Evolutionary conservation across 1,139 yeast species (phyloP), one percentile per base, ranked within the genome.

Genomic region (Candida frijolesensis): DNA sequence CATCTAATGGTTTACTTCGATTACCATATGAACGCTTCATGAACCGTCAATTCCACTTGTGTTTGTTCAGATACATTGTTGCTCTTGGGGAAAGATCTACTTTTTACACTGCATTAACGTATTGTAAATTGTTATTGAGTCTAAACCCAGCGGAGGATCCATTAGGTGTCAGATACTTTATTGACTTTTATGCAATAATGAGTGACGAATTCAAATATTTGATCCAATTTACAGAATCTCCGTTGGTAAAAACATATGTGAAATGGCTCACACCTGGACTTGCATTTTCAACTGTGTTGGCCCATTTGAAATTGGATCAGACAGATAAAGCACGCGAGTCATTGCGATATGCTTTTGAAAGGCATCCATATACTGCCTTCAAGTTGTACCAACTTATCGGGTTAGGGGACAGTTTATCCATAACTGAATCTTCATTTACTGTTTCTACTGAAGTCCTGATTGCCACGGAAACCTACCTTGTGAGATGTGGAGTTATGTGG

Each of bases 101-200:
- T 1, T 84, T 81, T 62, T 78, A 71, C 51, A 89, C 97, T 0
- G 96, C 96, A 1, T 78, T 88, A 49, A 79, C 83, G 41, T 90
- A 85, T 71, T 82, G 88, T 59, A 90, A 88, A 62, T 72, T 87
- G 7, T 70, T 91, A 47, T 71, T 87, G 56, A 80, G 90, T 1
- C 69, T 90, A 43, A 79, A 83, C 37, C 96, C 96, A 1, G 79
- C 84, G 1, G 89, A 86, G 46, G 97, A 90, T 71, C 96, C 96
- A 0, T 70, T 86, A 51, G 96, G 96, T 11, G 91, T 87, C 5
- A 77, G 96, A 55, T 85, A 86, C 60, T 87, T 89, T 65, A 84
- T 90, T 58, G 97, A 90, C 64, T 86, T 80, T 60, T 90, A 88
- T 62, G 86, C 94, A 5, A 71, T 89, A 9, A 73, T 84, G 70